Base-by-base conservation (phyloP, 2,329 filamentous ascomycete species). In the Tolypocladium tundrense region DNA sequence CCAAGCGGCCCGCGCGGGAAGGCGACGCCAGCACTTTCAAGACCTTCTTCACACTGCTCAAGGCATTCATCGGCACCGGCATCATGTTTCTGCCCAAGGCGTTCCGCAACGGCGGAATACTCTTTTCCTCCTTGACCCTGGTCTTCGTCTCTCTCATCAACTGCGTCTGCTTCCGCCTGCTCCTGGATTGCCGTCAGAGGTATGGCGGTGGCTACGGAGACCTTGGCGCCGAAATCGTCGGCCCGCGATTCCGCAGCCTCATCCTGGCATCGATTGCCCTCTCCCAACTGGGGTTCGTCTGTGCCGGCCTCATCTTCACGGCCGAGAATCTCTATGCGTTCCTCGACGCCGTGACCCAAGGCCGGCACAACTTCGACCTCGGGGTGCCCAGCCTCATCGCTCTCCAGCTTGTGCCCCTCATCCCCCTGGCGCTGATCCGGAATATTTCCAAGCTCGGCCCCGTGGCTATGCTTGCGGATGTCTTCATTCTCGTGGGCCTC, bases 1-100 rank as follows among this genome's bases (percentile, higher is more conserved):
- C 82, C 1, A 73, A 79, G 27, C 64, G 67, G 54, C 52, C 75
- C 70, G 60, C 62, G 13, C 66, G 68, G 50, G 75, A 80, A 41
- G 86, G 85, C 24, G 85, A 88, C 65, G 86, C 88, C 2, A 80
- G 81, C 56, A 86, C 82, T n/a, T 73, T 80, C 43, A 88, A 89
- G 73, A 86, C 88, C 0, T 91, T 91, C 72, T 90, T 91, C 69
- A 91, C 88, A 0, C 76, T 91, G 11, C 75, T 91, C 55, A 91
- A 91, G 70, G 88, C 88, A 1, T 91, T 91, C 65, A 82, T 91
- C 57, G 88, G 88, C 53, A 91, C 88, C 0, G 88, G 88, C 60
- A 91, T 91, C 69, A 90, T 91, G 84, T 91, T 91, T 67, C 70
- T 91, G 51, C 88, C 88, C 53, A 91, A 90, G 67, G 88, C 88